Evolutionary conservation across 1,139 yeast species (phyloP), one percentile per base, ranked within the genome.

Genomic region (Pichia cactophila): DNA sequence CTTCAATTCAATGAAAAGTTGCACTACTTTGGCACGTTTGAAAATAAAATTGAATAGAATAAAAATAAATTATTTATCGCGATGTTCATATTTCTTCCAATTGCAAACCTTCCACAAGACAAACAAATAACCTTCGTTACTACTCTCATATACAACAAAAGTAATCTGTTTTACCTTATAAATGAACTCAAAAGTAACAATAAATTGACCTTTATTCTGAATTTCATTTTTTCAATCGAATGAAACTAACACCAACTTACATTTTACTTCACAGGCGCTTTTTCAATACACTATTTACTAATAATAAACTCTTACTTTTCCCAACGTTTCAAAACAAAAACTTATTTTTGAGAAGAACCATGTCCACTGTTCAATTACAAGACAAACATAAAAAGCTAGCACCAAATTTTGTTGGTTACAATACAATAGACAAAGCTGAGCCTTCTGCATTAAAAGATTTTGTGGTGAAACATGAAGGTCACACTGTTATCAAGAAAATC

Each of bases 401-500:
- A 29, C 55, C 76, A 38, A 86, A 88, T 67, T 92, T 89, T 69
- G 69, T 78, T 54, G 98, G 98, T 46, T 75, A 83, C 51, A 86
- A 89, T 66, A 75, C 92, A 39, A 73, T 88, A 44, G 81, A 77
- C 38, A 71, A 64, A 20, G 96, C 96, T 36, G 90, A 86, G 59
- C 77, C 84, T 26, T 76, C 82, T 50, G 75, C 75, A n/a, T 80
- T 94, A 48, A 84, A 85, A 58, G 94, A 87, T 62, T 94, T 89
- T 65, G 97, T 94, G 54, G 78, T 75, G 60, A 74, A 79, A 44
- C 87, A 86, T 62, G 89, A 86, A 53, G 99, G 99, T 64, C 99
- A 94, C 72, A 89, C 98, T 6, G 96, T 94, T 47, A 88, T 94
- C 64, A 78, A 85, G 52, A 83, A 83, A 59, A 84, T 92, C 44